Evolutionary conservation across 1,139 yeast species (phyloP).

Genomic region (Blastobotrys aristatus): DNA sequence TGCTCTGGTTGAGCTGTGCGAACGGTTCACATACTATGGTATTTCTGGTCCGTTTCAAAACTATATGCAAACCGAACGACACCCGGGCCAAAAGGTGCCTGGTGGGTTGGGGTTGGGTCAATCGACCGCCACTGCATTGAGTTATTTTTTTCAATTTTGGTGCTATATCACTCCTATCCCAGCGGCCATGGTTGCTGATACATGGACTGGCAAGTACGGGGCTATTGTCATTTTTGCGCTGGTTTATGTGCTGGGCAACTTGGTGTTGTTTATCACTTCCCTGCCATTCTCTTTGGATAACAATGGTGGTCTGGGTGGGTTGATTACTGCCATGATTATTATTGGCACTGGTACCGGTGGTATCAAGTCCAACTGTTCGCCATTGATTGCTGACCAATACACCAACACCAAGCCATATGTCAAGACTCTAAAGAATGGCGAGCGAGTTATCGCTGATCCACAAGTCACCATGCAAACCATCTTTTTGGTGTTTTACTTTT

Average conservation of each 20-base stretch:
- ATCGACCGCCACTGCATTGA: conserved; percentile 66
- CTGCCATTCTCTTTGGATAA: conserved; percentile 51
- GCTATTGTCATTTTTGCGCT: conserved; percentile 60
- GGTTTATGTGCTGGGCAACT: conserved; percentile 58
- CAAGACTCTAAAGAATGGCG: conserved; percentile 54
- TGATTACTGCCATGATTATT: conserved; percentile 53
- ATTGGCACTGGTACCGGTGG: conserved; percentile 81
- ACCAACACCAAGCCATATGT: conserved; percentile 55
- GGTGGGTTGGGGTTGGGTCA: conserved; percentile 63
- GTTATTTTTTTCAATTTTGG: conserved; percentile 76
- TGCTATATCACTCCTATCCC: conserved; percentile 75
- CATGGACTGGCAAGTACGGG: conserved; percentile 65
- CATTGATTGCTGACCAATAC: conserved; percentile 74
- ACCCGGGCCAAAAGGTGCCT: conserved; percentile 37
- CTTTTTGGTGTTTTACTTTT: conserved; percentile 72
- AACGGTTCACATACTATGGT: conserved; percentile 82
- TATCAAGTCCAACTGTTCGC: conserved; percentile 73
- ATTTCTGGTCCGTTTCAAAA: conserved; percentile 71
- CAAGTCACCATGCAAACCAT: conserved; percentile 67
- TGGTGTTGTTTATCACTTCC: conserved; percentile 63
- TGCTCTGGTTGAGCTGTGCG: conserved; percentile 74
- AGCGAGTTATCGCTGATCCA: conserved; percentile 65
- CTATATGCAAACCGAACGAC: conserved; percentile 53
- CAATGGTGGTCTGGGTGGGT: conserved; percentile 46
- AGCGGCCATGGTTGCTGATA: conserved; percentile 75